Evolutionary conservation across 441 rosid genomes (phyloP).

Genomic region (Gossypium lobatum): DNA sequence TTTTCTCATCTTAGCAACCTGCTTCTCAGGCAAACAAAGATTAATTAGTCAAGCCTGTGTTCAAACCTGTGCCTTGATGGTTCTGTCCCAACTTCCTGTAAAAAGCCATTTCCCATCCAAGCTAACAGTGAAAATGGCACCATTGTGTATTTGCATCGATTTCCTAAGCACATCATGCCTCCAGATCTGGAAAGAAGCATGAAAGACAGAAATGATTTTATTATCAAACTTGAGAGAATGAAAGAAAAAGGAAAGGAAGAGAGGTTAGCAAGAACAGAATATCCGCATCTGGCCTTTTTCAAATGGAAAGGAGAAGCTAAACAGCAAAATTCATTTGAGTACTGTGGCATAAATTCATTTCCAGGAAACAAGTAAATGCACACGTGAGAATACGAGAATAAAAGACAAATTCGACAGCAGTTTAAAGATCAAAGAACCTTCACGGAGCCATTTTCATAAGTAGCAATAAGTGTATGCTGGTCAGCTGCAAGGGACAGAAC

Average conservation of each 20-base stretch:
- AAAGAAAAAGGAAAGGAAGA: not conserved
- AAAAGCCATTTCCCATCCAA: slow-evolving; percentile 59
- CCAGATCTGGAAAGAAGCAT: slow-evolving; percentile 54
- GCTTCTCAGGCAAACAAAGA: not conserved
- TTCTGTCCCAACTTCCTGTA: slow-evolving; percentile 85
- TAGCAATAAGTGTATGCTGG: slow-evolving; percentile 47
- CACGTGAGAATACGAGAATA: not conserved
- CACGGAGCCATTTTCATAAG: slow-evolving; percentile 69
- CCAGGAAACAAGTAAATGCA: not conserved
- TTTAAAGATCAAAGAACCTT: slow-evolving; percentile 40
- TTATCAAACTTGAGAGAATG: not conserved
- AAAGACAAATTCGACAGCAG: slow-evolving; percentile 3
- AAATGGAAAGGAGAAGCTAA: not conserved
- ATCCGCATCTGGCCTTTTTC: not conserved
- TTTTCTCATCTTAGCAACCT: not conserved
- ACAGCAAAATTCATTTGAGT: not conserved
- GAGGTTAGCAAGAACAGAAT: not conserved
- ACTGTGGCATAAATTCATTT: slow-evolving; percentile 3
- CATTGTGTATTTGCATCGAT: slow-evolving; percentile 43
- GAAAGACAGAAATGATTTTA: slow-evolving; percentile 7
- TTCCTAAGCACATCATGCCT: slow-evolving; percentile 54
- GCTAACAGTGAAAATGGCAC: slow-evolving; percentile 54
- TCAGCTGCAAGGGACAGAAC: slow-evolving; percentile 53
- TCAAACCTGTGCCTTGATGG: slow-evolving; percentile 54
- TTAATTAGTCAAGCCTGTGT: not conserved